Conservation (phyloP, 352 stramenopile species). For the Detonula confervacea region DNA sequence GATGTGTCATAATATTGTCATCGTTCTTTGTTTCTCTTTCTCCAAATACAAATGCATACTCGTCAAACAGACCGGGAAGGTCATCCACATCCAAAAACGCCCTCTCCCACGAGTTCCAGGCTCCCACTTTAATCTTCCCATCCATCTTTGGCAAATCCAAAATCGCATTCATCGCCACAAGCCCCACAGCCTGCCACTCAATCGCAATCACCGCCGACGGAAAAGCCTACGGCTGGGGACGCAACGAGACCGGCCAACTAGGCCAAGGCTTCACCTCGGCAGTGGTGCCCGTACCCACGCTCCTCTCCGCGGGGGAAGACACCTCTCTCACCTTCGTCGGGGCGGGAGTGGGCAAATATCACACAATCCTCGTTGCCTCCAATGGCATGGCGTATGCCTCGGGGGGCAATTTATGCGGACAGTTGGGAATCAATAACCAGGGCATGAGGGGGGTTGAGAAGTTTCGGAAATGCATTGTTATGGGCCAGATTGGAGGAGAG, state of each 20-base stretch:
- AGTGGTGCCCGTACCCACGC: constrained; percentile 41
- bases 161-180: constrained; percentile 66
- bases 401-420: constrained; percentile 77
- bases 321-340: constrained; percentile 50
- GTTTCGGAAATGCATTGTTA: constrained; percentile 56
- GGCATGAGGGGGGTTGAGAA: constrained; percentile 45
- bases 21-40: no score
- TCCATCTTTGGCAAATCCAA: constrained; percentile 37
- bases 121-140: constrained; percentile 68
- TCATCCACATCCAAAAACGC: constrained; percentile 28
- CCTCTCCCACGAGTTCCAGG: constrained; percentile 45
- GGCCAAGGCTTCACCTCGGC: constrained; percentile 31
- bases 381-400: constrained; percentile 63
- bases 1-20: no score
- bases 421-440: constrained; percentile 69
- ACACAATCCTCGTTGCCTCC: constrained; percentile 69
- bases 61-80: constrained; percentile 23
- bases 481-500: constrained; percentile 24
- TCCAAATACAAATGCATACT: background rate
- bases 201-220: constrained; percentile 69
- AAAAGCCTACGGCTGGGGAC: constrained; percentile 78
- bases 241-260: constrained; percentile 72
- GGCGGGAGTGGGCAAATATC: constrained; percentile 68
- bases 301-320: constrained; percentile 14
- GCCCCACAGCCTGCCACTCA: constrained; percentile 64